A percentile compares a stretch with the other conserved stretches of the same genome.
These are phyloP conservation scores for Martiniozyma asiatica DNA, from an alignment of 1,139 yeast species.

Conservation along the genomic window DNA sequence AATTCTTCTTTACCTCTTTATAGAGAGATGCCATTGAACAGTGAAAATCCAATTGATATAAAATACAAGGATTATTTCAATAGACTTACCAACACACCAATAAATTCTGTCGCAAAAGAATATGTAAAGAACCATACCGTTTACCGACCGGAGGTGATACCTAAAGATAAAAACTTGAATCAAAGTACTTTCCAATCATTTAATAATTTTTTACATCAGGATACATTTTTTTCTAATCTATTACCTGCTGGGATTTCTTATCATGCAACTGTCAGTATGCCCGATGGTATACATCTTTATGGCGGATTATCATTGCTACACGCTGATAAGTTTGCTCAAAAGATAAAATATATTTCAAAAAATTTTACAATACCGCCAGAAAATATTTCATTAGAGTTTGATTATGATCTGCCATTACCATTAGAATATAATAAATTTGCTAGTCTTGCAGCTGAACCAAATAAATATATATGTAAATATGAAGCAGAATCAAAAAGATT, in stretches of 20 bases:
- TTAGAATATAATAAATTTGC: slow-evolving; percentile 26
- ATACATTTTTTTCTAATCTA: slow-evolving; percentile 26
- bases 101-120: no score
- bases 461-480: slow-evolving; percentile 23
- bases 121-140: no score
- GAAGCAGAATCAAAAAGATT: slow-evolving; percentile 27
- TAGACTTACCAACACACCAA: no score
- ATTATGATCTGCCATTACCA: slow-evolving; percentile 33
- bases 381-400: slow-evolving; percentile 25
- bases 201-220: slow-evolving; percentile 18
- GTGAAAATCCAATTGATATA: no score
- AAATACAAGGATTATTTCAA: no score
- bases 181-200: slow-evolving; percentile 6
- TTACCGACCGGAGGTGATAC: no score
- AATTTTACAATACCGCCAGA: slow-evolving; percentile 22
- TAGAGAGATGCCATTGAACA: no score
- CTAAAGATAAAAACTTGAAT: no score
- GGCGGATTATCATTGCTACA: slow-evolving; percentile 31
- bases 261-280: slow-evolving; percentile 28
- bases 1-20: no score
- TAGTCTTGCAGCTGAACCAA: slow-evolving; percentile 28
- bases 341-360: slow-evolving; percentile 21
- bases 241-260: slow-evolving; percentile 28
- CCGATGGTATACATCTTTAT: slow-evolving; percentile 24
- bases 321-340: slow-evolving; percentile 21